Percentiles rank a stretch among this genome's conserved stretches.
phyloP scores from a whole-genome alignment of 495 filamentous ascomycete species.

The Niebla homalea region DNA sequence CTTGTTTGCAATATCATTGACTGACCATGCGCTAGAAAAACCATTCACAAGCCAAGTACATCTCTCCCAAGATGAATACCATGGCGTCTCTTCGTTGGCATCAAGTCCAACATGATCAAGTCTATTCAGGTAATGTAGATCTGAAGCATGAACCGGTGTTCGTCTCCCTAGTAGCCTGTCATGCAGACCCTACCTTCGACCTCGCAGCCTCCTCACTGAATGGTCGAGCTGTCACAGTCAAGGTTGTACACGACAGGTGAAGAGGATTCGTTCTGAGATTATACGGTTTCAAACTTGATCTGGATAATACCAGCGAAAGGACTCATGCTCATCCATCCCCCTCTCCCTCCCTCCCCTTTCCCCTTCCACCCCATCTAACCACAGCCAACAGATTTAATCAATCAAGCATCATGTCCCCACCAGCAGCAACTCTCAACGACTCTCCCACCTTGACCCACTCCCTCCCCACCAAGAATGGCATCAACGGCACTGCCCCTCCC shows the following conservation, averaged over 20 bases:
- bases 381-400: constrained; percentile 23
- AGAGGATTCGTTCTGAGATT: constrained; percentile 67
- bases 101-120: constrained; percentile 35
- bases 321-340: constrained; percentile 58
- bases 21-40: no score
- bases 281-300: constrained; percentile 95
- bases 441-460: constrained; percentile 22
- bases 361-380: constrained; percentile 22
- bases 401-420: constrained; percentile 56
- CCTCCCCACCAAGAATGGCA: constrained; percentile 14
- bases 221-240: constrained; percentile 10
- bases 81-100: constrained; percentile 9
- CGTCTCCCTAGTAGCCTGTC: constrained; percentile 24
- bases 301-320: constrained; percentile 99
- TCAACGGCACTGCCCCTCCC: constrained; percentile 25
- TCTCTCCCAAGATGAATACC: constrained; percentile 2
- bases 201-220: constrained; percentile 6
- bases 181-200: constrained; percentile 8
- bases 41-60: not conserved
- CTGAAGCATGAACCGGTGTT: constrained; percentile 56
- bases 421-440: constrained; percentile 42
- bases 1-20: no score
- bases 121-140: constrained; percentile 43
- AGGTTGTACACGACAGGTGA: constrained; percentile 14
- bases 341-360: constrained; percentile 26